phyloP scores from a whole-genome alignment of 768 basidiomycete genomes.

The Floccularia luteovirens region DNA sequence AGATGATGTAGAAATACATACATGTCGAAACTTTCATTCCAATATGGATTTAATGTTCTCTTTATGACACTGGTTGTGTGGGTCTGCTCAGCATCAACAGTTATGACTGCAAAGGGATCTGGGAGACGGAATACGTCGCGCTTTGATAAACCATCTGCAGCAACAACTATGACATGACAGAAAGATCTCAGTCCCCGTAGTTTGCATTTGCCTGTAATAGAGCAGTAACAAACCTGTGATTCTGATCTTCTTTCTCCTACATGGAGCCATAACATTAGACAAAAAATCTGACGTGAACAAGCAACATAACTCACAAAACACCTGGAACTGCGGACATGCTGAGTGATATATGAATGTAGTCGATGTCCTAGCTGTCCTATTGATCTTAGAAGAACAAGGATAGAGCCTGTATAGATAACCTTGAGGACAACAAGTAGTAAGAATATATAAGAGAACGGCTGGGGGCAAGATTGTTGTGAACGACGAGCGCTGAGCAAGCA shows the following conservation, averaged over 20 bases:
- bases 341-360: neutral
- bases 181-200: neutral
- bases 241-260: slow-evolving; percentile 67
- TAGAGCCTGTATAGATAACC: slow-evolving; percentile 1
- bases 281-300: slow-evolving; percentile 3
- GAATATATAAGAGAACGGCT: no score
- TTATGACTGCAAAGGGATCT: slow-evolving; percentile 97
- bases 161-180: slow-evolving; percentile 76
- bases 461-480: no score
- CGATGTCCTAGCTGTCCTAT: slow-evolving; percentile 2
- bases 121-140: slow-evolving; percentile 95
- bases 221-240: slow-evolving; percentile 51
- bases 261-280: slow-evolving; percentile 4
- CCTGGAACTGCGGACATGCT: slow-evolving; percentile 40
- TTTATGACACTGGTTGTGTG: slow-evolving; percentile 96
- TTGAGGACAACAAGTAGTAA: no score
- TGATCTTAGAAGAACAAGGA: slow-evolving; percentile 5
- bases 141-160: slow-evolving; percentile 89
- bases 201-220: neutral
- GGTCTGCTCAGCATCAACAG: slow-evolving; percentile 96
- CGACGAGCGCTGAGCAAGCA: no score
- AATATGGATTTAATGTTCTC: slow-evolving; percentile 91
- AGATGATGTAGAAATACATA: slow-evolving; percentile 25
- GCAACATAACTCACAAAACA: slow-evolving; percentile 29
- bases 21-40: slow-evolving; percentile 99